Base-by-base conservation (phyloP, 225 moss, liverwort and hornwort genomes). In the Lunularia cruciata region DNA sequence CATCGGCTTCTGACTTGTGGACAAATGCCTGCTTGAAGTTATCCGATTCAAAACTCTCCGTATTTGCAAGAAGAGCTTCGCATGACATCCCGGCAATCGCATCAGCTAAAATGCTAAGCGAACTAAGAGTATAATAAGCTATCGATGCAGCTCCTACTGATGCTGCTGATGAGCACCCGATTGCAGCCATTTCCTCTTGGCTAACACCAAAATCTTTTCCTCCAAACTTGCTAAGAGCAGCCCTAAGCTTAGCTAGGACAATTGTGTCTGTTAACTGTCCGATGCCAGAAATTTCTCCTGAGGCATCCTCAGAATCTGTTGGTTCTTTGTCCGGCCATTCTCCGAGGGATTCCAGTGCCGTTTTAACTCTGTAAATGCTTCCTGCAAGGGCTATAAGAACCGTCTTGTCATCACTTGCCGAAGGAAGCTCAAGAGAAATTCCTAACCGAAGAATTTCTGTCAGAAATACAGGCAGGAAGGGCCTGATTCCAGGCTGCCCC, bases 11-110 rank as follows among this genome's bases (percentile, higher is more conserved):
- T 10, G 75, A 68, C 55, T 81, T 84, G 26, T 72, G 67, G 33
- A 68, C 48, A 33, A 60, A 73, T 30, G 30, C 56, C 63, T 78
- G 73, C 60, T 71, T 81, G 18, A 47, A 81, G 22, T 37, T 31
- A 12, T 68, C 65, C 32, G 69, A 62, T 20, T 81, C 81, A 47
- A 81, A 82, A 25, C 65, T 26, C 19, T 60, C 71, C 10, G 72
- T 79, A 27, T 77, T 78, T n/a, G 81, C 85, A 11, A 60, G 60
- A 30, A 85, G 76, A 28, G 78, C 85, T 70, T 85, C 85, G 39
- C 76, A 85, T 18, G 85, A 85, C 30, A 79, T 66, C 6, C 65
- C 81, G 26, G 71, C 71, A 27, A 79, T 53, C 15, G 78, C 75
- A 47, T 79, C 78, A 12, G 85, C 78, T 9, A 81, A 11, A 0